A percentile compares a stretch with the other conserved stretches of the same genome.
Conservation (phyloP, 495 filamentous ascomycete species). For the Bryoglossum gracile region DNA sequence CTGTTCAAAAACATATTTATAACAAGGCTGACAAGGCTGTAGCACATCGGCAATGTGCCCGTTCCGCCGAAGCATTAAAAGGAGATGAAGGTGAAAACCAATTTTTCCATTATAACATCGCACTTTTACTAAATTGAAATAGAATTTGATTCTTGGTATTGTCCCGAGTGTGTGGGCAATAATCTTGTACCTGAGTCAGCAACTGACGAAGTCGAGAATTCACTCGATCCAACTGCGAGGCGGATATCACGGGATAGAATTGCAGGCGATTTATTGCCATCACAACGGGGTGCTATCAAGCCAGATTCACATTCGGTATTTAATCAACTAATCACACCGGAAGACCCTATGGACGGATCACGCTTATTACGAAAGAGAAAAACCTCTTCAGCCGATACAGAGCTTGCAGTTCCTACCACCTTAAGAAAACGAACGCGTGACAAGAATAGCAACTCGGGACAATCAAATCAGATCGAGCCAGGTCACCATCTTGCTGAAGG, state of each 20-base stretch:
- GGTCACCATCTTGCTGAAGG: slow-evolving; percentile 12
- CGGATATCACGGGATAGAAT: slow-evolving; percentile 25
- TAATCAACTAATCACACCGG: slow-evolving; percentile 68
- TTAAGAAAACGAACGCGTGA: slow-evolving; percentile 19
- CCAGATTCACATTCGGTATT: slow-evolving; percentile 84
- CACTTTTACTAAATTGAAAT: slow-evolving; percentile 23
- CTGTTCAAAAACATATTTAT: slow-evolving; percentile 13
- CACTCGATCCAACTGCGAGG: slow-evolving; percentile 12
- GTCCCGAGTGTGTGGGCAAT: slow-evolving; percentile 65
- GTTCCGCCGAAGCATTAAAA: slow-evolving; percentile 64
- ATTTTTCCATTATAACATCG: background rate
- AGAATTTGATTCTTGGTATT: slow-evolving; percentile 70
- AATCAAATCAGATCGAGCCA: background rate
- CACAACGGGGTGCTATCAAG: slow-evolving; percentile 59
- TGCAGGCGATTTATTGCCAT: slow-evolving; percentile 68
- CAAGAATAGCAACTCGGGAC: slow-evolving; percentile 10
- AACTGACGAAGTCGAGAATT: slow-evolving; percentile 19
- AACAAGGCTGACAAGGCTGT: slow-evolving; percentile 36
- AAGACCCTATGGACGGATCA: slow-evolving; percentile 79
- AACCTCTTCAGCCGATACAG: slow-evolving; percentile 35
- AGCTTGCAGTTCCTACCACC: slow-evolving; percentile 9
- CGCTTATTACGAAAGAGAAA: slow-evolving; percentile 85
- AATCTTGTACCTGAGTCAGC: slow-evolving; percentile 49
- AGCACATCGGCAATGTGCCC: slow-evolving; percentile 94
- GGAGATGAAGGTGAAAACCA: slow-evolving; percentile 64